Evolutionary conservation across 441 rosid species (phyloP).

Genomic region (Populus hybrid): DNA sequence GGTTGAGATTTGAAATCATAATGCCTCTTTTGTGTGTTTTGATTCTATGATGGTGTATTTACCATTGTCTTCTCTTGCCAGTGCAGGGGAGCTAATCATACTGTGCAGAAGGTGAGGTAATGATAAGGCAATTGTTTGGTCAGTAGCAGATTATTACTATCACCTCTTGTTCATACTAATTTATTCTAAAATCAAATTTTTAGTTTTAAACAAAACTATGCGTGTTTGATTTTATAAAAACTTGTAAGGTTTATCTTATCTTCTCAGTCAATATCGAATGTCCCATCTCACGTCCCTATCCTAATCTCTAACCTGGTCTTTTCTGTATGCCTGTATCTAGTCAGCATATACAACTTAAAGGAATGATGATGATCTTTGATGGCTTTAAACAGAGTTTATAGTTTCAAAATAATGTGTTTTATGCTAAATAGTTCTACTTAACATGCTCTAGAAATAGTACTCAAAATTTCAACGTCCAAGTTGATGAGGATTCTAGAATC

Average conservation of each 20-base stretch:
- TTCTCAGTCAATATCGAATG: not conserved
- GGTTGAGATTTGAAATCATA: not conserved
- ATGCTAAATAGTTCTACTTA: not conserved
- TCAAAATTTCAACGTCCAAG: not conserved
- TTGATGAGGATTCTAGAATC: not conserved
- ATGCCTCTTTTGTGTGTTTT: not conserved
- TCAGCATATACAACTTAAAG: not conserved
- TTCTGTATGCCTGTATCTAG: not conserved
- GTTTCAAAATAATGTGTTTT: not conserved
- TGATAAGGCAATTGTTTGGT: not conserved
- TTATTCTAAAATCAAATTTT: not conserved
- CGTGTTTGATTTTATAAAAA: not conserved
- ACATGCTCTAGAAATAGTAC: not conserved
- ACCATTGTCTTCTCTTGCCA: not conserved
- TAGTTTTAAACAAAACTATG: not conserved
- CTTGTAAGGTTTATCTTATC: not conserved
- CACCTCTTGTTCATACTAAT: not conserved
- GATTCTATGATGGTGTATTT: not conserved
- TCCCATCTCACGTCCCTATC: not conserved
- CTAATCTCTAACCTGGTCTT: not conserved
- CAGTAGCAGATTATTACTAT: not conserved
- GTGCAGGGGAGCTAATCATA: slow-evolving; percentile 7
- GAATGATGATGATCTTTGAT: not conserved
- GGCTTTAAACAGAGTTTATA: not conserved
- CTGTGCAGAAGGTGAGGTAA: slow-evolving; percentile 6